Conservation (phyloP, 1,284 basidiomycete species). For the Ganoderma leucocontextum region DNA sequence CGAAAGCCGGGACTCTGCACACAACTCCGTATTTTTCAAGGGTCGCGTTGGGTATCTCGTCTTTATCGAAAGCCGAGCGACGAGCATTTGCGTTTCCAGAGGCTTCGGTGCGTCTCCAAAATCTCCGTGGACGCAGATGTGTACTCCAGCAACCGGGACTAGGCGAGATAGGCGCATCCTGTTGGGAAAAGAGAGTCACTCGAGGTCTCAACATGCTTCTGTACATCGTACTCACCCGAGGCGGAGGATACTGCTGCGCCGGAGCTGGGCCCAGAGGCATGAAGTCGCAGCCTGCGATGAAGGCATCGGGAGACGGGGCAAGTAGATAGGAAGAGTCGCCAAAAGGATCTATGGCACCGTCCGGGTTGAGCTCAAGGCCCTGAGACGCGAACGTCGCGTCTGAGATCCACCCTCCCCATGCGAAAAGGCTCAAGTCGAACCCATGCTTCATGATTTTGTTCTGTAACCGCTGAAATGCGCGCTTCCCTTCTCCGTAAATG, state of each 20-base stretch:
- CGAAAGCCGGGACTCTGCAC: not conserved
- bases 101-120: too few species aligned
- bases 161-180: not conserved
- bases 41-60: not conserved
- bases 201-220: not conserved
- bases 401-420: not conserved
- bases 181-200: not conserved
- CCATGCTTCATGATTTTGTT: conserved; percentile 11
- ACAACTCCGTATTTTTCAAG: not conserved
- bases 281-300: too few species aligned
- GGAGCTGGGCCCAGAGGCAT: too few species aligned
- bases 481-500: not conserved
- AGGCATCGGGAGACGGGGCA: too few species aligned
- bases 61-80: not conserved
- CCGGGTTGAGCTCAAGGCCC: not conserved
- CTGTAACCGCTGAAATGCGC: conserved; percentile 8
- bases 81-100: too few species aligned
- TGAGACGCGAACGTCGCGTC: not conserved
- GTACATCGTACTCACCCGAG: not conserved
- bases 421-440: conserved; percentile 8
- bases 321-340: too few species aligned
- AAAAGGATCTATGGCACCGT: too few species aligned
- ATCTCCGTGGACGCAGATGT: too few species aligned
- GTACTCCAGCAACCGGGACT: not conserved
- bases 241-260: too few species aligned